phyloP scores from a whole-genome alignment of 1,284 basidiomycete species.

The Cutaneotrichosporon curvatum region DNA sequence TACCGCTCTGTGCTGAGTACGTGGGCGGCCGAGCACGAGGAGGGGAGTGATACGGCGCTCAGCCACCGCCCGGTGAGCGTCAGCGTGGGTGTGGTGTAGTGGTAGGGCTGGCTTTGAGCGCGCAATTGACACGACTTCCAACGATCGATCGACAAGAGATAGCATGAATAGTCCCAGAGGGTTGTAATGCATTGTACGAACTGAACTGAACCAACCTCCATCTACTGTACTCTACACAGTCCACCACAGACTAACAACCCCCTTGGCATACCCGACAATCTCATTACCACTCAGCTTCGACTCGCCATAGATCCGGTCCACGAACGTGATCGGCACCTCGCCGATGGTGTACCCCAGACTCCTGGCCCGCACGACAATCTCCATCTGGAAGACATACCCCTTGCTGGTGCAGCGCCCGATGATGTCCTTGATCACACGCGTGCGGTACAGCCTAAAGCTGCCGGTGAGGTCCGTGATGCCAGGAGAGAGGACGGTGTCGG shows the following conservation, averaged over 20 bases:
- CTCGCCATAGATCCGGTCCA: conserved; percentile 85
- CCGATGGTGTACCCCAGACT: conserved; percentile 75
- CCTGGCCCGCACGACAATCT: conserved; percentile 85
- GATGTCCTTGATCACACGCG: conserved; percentile 67
- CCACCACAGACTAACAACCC: conserved; percentile 72
- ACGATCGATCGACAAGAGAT: too few relatives aligned
- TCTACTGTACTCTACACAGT: too few relatives aligned
- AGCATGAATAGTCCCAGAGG: too few relatives aligned
- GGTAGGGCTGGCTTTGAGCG: too few relatives aligned
- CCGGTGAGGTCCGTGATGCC: conserved; percentile 82
- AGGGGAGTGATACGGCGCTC: not conserved
- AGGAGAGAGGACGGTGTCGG: conserved; percentile 69
- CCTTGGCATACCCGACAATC: conserved; percentile 79
- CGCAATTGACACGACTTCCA: too few relatives aligned
- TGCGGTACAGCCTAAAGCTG: conserved; percentile 74
- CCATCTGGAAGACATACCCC: conserved; percentile 95
- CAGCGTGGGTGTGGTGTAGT: conserved; percentile 1
- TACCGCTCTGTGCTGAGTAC: too few relatives aligned
- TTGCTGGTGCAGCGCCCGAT: conserved; percentile 75
- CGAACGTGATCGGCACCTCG: conserved; percentile 88
- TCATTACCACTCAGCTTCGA: conserved; percentile 84
- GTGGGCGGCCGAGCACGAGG: conserved; percentile 1
- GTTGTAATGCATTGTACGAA: too few relatives aligned
- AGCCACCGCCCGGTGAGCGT: conserved; percentile 12
- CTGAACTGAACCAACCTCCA: too few relatives aligned